phyloP scores from a whole-genome alignment of 2,329 filamentous ascomycete species.

The Phaeophleospora eucalypticola region DNA sequence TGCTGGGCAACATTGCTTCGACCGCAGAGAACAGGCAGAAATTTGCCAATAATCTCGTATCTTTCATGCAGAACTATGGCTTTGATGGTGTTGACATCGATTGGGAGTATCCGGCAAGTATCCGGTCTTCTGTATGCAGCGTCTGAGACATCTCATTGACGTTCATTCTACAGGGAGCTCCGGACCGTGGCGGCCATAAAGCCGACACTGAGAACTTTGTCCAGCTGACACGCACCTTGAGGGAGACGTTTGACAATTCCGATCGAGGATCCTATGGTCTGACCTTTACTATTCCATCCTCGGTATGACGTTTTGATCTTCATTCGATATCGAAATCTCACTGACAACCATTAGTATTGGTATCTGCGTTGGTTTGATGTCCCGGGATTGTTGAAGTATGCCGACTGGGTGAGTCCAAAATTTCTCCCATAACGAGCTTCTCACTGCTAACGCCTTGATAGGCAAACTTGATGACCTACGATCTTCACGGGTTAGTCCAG shows the following conservation, averaged over 20 bases:
- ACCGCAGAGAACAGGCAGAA: neutral
- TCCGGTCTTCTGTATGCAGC: neutral
- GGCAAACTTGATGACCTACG: too few species aligned
- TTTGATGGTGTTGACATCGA: slow-evolving; percentile 22
- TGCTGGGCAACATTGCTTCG: slow-evolving; percentile 1
- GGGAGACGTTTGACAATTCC: neutral
- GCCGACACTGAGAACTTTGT: neutral
- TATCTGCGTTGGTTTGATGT: too few species aligned
- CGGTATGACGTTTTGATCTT: too few species aligned
- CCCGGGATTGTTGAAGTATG: too few species aligned
- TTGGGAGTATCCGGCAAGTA: slow-evolving; percentile 13
- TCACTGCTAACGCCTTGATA: too few species aligned
- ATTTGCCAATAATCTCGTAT: slow-evolving; percentile 3
- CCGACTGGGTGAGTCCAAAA: too few species aligned
- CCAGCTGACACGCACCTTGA: too few species aligned
- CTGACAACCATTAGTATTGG: too few species aligned
- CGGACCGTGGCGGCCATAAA: neutral
- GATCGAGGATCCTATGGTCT: neutral
- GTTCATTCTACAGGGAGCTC: neutral
- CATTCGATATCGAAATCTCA: too few species aligned
- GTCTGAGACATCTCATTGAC: too few species aligned
- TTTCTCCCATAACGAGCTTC: too few species aligned
- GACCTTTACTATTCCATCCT: neutral
- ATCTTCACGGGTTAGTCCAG: too few species aligned
- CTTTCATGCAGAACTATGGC: neutral